A percentile compares a stretch with the other conserved stretches of the same genome.
Evolutionary conservation across 768 basidiomycete species (phyloP).

Genomic region (Auricularia sp.): DNA sequence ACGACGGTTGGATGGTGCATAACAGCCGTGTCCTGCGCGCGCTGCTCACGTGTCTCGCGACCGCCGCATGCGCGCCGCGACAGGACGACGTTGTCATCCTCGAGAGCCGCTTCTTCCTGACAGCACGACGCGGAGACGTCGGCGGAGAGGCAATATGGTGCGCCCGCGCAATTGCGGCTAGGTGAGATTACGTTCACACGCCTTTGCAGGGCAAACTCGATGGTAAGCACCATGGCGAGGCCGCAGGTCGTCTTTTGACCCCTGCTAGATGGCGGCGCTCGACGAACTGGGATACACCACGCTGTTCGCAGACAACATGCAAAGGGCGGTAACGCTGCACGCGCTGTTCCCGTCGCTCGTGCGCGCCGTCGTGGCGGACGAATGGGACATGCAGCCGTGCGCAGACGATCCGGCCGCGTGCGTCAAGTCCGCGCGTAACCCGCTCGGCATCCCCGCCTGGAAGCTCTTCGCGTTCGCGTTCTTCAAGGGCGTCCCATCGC

Average conservation of each 20-base stretch:
- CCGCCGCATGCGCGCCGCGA: background rate
- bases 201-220: background rate
- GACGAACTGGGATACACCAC: slow-evolving; percentile 5
- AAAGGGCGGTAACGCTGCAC: background rate
- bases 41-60: background rate
- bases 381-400: background rate
- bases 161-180: background rate
- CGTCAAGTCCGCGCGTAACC: slow-evolving; percentile 2
- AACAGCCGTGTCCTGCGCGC: background rate
- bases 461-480: slow-evolving; percentile 4
- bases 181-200: background rate
- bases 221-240: background rate
- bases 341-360: background rate
- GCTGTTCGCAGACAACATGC: background rate
- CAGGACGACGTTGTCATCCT: slow-evolving; percentile 2
- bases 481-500: background rate
- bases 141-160: slow-evolving; percentile 3
- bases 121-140: background rate
- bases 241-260: background rate
- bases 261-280: background rate
- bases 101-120: background rate
- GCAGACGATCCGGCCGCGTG: background rate
- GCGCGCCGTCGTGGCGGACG: background rate
- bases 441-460: slow-evolving; percentile 1
- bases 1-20: background rate